These are phyloP conservation scores for Hordeum pubiflorum DNA, from an alignment of 202 grass and related monocot genomes.

Conservation along the genomic window DNA sequence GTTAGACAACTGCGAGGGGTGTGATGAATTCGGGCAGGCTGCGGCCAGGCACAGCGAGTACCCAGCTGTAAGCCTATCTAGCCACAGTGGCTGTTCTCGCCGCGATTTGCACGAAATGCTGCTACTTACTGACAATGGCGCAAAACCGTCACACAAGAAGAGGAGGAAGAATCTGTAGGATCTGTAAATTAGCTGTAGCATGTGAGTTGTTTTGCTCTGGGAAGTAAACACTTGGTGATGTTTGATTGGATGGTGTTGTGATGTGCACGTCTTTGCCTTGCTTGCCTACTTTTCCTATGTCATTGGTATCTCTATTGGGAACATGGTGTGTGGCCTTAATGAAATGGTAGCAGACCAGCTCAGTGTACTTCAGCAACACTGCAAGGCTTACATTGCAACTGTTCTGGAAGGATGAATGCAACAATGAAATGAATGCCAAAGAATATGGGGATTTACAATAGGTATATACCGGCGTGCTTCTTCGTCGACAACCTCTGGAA, in stretches of 20 bases:
- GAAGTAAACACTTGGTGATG: background rate
- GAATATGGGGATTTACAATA: background rate
- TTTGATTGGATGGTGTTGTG: background rate
- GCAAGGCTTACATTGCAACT: background rate
- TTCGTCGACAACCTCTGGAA: background rate
- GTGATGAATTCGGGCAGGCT: slow-evolving; percentile 64
- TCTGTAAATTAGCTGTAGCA: slow-evolving; percentile 25
- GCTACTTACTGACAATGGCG: background rate
- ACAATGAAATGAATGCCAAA: background rate
- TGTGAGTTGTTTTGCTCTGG: background rate
- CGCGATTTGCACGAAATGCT: background rate
- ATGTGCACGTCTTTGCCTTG: background rate
- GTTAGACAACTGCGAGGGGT: slow-evolving; percentile 60
- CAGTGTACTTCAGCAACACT: background rate
- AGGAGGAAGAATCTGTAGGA: background rate
- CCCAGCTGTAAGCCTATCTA: slow-evolving; percentile 18
- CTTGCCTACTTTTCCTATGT: background rate
- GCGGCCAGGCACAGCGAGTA: slow-evolving; percentile 21
- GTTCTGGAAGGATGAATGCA: background rate
- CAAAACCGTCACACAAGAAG: background rate
- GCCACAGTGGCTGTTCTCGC: background rate
- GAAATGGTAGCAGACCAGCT: background rate
- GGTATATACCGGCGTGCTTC: background rate
- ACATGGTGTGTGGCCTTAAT: background rate
- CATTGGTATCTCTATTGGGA: background rate